A percentile compares a stretch with the other conserved stretches of the same genome.
phyloP scores from a whole-genome alignment of 495 filamentous ascomycete species.

The Gamarada debralockiae region DNA sequence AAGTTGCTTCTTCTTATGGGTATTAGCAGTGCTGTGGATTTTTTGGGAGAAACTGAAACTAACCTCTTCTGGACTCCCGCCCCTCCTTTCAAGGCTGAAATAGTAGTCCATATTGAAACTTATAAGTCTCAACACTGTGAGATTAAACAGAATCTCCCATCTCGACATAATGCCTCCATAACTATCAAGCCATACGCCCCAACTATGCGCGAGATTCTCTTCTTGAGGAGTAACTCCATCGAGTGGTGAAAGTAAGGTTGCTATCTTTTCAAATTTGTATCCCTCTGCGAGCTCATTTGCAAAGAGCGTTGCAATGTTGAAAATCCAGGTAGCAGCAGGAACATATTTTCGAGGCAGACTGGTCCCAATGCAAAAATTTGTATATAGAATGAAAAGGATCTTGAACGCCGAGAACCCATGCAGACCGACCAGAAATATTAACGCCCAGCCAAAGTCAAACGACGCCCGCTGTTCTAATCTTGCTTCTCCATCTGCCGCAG shows the following conservation, averaged over 20 bases:
- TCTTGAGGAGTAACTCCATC: constrained; percentile 27
- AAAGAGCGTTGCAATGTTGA: constrained; percentile 84
- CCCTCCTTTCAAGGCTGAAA: constrained; percentile 73
- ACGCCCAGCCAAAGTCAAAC: constrained; percentile 81
- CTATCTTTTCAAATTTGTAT: constrained; percentile 65
- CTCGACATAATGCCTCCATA: constrained; percentile 77
- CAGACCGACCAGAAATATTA: constrained; percentile 70
- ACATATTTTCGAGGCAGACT: constrained; percentile 61
- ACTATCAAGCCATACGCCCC: constrained; percentile 65
- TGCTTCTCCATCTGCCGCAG: constrained; percentile 53
- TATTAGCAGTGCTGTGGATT: constrained; percentile 44
- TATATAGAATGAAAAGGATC: constrained; percentile 69
- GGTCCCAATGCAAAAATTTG: constrained; percentile 79
- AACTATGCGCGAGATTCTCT: constrained; percentile 41
- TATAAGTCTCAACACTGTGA: constrained; percentile 88
- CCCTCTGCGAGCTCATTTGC: constrained; percentile 82
- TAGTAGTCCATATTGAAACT: constrained; percentile 98
- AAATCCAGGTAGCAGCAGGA: constrained; percentile 82
- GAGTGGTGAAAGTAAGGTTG: constrained; percentile 41
- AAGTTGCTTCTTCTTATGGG: constrained; percentile 94
- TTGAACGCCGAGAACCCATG: constrained; percentile 87
- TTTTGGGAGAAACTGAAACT: constrained; percentile 4
- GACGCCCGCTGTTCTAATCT: constrained; percentile 70
- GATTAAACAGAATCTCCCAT: constrained; percentile 96
- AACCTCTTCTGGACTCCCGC: constrained; percentile 79